Conservation (phyloP, 176 grass and related monocot genomes). For the Ensete glaucum region DNA sequence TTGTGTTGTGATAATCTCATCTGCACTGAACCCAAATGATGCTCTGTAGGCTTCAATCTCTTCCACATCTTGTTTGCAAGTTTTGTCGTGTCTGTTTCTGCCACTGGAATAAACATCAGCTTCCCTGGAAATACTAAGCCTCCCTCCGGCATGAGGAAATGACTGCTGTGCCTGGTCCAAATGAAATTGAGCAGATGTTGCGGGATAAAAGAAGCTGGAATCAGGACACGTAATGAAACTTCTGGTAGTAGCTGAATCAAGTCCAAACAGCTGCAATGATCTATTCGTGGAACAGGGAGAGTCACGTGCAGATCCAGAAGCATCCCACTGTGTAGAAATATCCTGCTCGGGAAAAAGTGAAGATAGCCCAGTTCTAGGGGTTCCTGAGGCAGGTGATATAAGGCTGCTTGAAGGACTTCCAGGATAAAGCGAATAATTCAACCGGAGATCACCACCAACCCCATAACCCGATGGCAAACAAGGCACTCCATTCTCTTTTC, state of each 20-base stretch:
- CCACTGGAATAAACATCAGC: constrained; percentile 14
- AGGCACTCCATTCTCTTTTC: constrained; percentile 9
- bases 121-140: constrained; percentile 75
- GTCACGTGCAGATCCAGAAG: constrained; percentile 52
- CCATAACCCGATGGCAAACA: constrained; percentile 13
- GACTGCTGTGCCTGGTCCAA: constrained; percentile 89
- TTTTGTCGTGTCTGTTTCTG: constrained; percentile 24
- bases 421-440: constrained; percentile 15
- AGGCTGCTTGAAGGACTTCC: constrained; percentile 19
- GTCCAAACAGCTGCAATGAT: constrained; percentile 64
- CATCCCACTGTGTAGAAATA: constrained; percentile 12
- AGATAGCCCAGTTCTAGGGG: constrained; percentile 10
- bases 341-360: constrained; percentile 7
- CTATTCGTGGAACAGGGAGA: constrained; percentile 57
- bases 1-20: constrained; percentile 70
- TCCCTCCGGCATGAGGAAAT: constrained; percentile 47
- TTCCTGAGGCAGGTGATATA: constrained; percentile 20
- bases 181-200: constrained; percentile 69
- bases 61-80: constrained; percentile 69
- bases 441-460: background rate
- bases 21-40: constrained; percentile 97
- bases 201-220: constrained; percentile 64
- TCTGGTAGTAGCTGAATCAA: constrained; percentile 53
- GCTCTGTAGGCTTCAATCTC: constrained; percentile 96
- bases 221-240: constrained; percentile 49